phyloP scores from a whole-genome alignment of 2,329 filamentous ascomycete genomes.

The Zymoseptoria passerinii region DNA sequence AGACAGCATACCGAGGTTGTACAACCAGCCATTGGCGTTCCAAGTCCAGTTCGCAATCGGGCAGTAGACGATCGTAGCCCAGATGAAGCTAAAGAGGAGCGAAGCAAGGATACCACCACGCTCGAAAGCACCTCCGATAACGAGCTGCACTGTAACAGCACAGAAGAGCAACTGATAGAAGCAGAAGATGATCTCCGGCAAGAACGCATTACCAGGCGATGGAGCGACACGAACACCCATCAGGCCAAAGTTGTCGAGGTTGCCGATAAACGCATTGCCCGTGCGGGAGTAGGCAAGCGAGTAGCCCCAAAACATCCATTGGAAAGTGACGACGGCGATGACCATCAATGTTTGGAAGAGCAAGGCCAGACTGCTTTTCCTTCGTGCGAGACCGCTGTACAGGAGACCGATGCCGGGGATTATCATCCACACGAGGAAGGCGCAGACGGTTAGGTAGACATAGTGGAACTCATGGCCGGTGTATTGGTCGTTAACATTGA shows the following conservation, averaged over 20 bases:
- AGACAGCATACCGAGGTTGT: slow-evolving; percentile 44
- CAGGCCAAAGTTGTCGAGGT: slow-evolving; percentile 53
- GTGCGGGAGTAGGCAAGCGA: slow-evolving; percentile 53
- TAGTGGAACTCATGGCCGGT: slow-evolving; percentile 53
- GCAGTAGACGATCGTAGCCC: slow-evolving; percentile 59
- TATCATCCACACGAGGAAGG: slow-evolving; percentile 57
- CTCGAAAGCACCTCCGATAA: slow-evolving; percentile 57
- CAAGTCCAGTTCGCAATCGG: slow-evolving; percentile 59
- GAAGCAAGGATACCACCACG: slow-evolving; percentile 56
- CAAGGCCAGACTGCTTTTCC: slow-evolving; percentile 54
- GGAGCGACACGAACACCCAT: slow-evolving; percentile 54
- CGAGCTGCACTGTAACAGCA: slow-evolving; percentile 54
- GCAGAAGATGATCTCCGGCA: slow-evolving; percentile 60
- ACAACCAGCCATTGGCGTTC: slow-evolving; percentile 60
- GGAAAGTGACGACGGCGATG: slow-evolving; percentile 48
- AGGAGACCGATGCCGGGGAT: slow-evolving; percentile 59
- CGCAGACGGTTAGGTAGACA: slow-evolving; percentile 51
- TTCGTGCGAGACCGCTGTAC: slow-evolving; percentile 54
- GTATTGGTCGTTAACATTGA: slow-evolving; percentile 53
- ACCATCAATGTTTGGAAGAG: slow-evolving; percentile 57
- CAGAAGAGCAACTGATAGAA: slow-evolving; percentile 59
- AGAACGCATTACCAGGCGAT: slow-evolving; percentile 46
- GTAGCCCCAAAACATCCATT: slow-evolving; percentile 59
- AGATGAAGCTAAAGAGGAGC: slow-evolving; percentile 55
- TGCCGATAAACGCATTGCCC: slow-evolving; percentile 54